A percentile compares a stretch with the other conserved stretches of the same genome.
phyloP scores from a whole-genome alignment of 2,329 filamentous ascomycete species.

The Pseudocercospora fuligena region DNA sequence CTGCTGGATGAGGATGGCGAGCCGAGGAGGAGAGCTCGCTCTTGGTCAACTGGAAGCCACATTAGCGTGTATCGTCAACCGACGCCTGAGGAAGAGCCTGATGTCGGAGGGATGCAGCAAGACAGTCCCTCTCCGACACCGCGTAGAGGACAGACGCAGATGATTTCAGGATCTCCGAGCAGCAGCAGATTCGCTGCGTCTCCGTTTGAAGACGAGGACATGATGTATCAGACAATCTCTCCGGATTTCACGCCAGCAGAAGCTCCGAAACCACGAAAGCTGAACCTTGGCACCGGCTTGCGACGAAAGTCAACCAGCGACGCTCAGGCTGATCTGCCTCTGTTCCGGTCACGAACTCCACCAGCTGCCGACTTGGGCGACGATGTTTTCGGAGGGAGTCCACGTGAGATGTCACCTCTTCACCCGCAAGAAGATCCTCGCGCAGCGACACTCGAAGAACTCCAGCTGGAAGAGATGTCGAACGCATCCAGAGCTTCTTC shows the following conservation, averaged over 20 bases:
- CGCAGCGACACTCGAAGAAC: not conserved
- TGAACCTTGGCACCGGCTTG: not conserved
- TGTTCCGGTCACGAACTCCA: not conserved
- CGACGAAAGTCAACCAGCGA: not conserved
- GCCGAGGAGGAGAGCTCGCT: not conserved
- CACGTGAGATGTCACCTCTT: not conserved
- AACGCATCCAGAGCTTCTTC: conserved; percentile 4
- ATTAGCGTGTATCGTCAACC: not conserved
- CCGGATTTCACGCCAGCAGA: not conserved
- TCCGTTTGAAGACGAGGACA: not conserved
- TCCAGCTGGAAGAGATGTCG: not conserved
- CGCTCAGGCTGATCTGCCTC: not conserved
- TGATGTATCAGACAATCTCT: not conserved
- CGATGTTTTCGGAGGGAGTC: not conserved
- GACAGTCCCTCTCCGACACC: not conserved
- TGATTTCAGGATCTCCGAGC: not conserved
- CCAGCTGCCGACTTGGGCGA: not conserved
- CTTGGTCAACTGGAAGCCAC: conserved; percentile 11
- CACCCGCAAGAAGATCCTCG: not conserved
- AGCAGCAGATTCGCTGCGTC: not conserved
- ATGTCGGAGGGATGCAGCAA: not conserved
- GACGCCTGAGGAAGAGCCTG: not conserved
- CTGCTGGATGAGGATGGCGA: conserved; percentile 7
- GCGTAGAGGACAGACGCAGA: not conserved
- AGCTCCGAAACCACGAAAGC: not conserved